Base-by-base conservation (phyloP, 352 stramenopile species). In the Globisporangium echinulatum region DNA sequence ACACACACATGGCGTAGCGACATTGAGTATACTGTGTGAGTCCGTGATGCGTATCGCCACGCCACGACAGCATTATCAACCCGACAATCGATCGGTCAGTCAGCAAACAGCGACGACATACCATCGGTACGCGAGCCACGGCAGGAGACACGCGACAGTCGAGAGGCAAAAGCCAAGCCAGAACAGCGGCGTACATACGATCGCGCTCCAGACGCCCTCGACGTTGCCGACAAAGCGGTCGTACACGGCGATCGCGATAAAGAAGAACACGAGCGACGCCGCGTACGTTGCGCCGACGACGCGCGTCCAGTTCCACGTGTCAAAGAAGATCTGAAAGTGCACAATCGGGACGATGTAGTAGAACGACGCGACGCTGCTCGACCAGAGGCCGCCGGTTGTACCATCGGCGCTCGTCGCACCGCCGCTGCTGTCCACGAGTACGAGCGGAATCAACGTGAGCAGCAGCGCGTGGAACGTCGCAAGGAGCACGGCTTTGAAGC, bases 311-410 rank as follows among this genome's bases (percentile, higher is more conserved):
- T 90, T 85, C 84, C 78, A 89, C 44, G 82, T 93, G 62, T 93
- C 78, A 39, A 75, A 71, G 54, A 72, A 90, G 19, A 93, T 87
- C 68, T 92, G 79, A 61, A 96, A 77, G 54, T 97, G 96, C 25
- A 98, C 85, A n/a, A 97, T 74, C 0, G 94, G 81, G 11, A 99
- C 81, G 37, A 98, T 85, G 63, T 87, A 92, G 56, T 92, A 96
- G 76, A 97, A 98, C 9, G 92, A 92, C 5, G 90, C 86, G 9
- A 95, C 92, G 55, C 96, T 96, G 51, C 94, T 82, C 50, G 77
- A 79, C 70, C 92, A 94, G n/a, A 98, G 70, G 63, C 90, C 90
- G 1, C 72, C 67, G 0, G 40, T 58, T 19, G 56, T 60, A 6
- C 82, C 77, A 58, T 89, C 68, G 4, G 49, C 36, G 54, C 75